A percentile compares a stretch with the other conserved stretches of the same genome.
phyloP scores from a whole-genome alignment of 345 rosid genomes.

The Eucalyptus melliodora region DNA sequence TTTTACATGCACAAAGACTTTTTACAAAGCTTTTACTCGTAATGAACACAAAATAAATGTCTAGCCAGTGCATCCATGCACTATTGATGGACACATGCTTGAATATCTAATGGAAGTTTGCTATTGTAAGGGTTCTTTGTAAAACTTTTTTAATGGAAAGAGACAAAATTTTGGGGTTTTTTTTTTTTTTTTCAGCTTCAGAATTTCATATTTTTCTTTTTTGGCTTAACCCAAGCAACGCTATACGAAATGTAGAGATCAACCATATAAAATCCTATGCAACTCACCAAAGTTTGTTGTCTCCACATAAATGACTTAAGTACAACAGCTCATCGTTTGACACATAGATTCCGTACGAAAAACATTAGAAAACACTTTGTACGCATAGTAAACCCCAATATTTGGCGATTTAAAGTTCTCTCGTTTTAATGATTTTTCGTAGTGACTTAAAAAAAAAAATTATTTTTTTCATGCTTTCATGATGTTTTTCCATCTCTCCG shows the following conservation, averaged over 20 bases:
- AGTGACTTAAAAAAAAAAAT: neutral
- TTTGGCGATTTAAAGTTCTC: neutral
- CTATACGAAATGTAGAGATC: neutral
- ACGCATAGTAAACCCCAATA: neutral
- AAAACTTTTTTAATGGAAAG: neutral
- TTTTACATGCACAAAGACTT: neutral
- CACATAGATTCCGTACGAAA: neutral
- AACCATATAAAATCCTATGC: neutral
- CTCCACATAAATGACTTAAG: neutral
- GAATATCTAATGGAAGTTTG: neutral
- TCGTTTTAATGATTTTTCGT: neutral
- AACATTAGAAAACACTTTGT: neutral
- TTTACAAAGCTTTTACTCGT: neutral
- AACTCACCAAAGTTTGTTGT: neutral
- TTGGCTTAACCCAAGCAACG: neutral
- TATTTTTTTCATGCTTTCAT: neutral
- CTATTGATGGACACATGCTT: neutral
- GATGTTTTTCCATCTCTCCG: neutral
- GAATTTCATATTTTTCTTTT: neutral
- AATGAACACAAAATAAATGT: neutral
- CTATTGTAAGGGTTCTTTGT: neutral
- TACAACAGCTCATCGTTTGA: neutral
- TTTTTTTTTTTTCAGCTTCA: neutral
- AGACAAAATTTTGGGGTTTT: neutral
- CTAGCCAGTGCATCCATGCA: too few species aligned